Evolutionary conservation across 495 filamentous ascomycete genomes (phyloP).

Genomic region (Aspergillus avenaceus): DNA sequence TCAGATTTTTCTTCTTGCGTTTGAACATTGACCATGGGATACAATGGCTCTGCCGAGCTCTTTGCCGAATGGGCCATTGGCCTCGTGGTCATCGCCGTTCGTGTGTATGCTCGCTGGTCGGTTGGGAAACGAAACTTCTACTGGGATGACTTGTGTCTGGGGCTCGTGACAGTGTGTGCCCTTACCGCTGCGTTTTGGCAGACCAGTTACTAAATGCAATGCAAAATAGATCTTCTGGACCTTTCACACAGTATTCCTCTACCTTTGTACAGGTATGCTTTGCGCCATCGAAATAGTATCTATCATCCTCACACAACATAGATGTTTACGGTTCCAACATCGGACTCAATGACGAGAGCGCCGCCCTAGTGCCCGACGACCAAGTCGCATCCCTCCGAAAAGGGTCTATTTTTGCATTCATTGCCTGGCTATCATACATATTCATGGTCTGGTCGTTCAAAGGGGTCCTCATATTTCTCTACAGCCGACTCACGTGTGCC

Average conservation of each 20-base stretch:
- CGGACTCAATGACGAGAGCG: conserved; percentile 7
- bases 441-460: conserved; percentile 48
- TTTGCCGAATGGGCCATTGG: conserved; percentile 15
- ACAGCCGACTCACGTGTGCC: conserved; percentile 43
- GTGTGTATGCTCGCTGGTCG: conserved; percentile 8
- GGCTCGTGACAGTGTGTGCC: conserved; percentile 3
- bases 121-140: conserved; percentile 3
- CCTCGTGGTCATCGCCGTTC: conserved; percentile 2
- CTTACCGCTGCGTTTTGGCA: background rate
- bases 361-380: conserved; percentile 4
- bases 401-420: conserved; percentile 10
- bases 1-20: too few species aligned
- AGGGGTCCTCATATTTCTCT: conserved; percentile 44
- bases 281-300: too few species aligned
- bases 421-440: conserved; percentile 44
- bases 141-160: conserved; percentile 11
- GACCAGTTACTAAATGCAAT: background rate
- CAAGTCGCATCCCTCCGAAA: background rate
- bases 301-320: background rate
- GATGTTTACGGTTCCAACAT: conserved; percentile 11
- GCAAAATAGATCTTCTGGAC: conserved; percentile 11
- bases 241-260: conserved; percentile 1
- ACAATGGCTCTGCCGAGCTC: conserved; percentile 9
- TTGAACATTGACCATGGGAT: conserved; percentile 5
- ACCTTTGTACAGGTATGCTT: conserved; percentile 5